These are phyloP conservation scores for Fusarium pseudocircinatum DNA, from an alignment of 2,329 filamentous ascomycete species.

Conservation along the genomic window DNA sequence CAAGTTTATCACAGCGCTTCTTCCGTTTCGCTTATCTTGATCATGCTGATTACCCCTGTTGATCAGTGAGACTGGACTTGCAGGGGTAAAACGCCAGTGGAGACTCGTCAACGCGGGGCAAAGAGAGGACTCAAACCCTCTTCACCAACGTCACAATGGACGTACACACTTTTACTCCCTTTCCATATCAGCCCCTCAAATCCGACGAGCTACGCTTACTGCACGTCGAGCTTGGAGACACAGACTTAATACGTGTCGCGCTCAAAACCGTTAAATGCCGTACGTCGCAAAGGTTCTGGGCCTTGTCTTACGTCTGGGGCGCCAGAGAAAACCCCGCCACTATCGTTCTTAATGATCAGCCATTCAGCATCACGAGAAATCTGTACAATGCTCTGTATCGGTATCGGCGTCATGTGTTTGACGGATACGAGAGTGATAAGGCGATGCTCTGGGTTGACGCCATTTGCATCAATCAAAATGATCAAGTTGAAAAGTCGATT, in stretches of 20 bases:
- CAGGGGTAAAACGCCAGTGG: background rate
- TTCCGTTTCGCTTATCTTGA: background rate
- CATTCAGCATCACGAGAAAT: constrained; percentile 5
- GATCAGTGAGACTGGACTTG: background rate
- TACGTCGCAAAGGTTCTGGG: background rate
- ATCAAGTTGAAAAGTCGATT: constrained; percentile 5
- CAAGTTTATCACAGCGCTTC: background rate
- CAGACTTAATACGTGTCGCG: rapidly evolving
- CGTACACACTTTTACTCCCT: rapidly evolving
- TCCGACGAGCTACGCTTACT: background rate
- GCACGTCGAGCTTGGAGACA: rapidly evolving
- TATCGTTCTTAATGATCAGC: background rate
- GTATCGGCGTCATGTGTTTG: background rate
- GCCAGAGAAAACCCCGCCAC: background rate
- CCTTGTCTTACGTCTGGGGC: constrained; percentile 25
- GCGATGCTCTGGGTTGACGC: constrained; percentile 12
- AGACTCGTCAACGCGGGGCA: background rate
- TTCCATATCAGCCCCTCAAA: background rate
- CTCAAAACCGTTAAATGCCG: background rate
- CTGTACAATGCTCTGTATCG: constrained; percentile 6
- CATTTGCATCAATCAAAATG: constrained; percentile 20
- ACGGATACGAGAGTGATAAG: rapidly evolving
- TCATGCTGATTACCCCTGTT: background rate
- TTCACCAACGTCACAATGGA: background rate
- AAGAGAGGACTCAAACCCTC: too few species aligned